These are phyloP conservation scores for Xylaria telfairii DNA, from an alignment of 495 filamentous ascomycete species.

Conservation along the genomic window DNA sequence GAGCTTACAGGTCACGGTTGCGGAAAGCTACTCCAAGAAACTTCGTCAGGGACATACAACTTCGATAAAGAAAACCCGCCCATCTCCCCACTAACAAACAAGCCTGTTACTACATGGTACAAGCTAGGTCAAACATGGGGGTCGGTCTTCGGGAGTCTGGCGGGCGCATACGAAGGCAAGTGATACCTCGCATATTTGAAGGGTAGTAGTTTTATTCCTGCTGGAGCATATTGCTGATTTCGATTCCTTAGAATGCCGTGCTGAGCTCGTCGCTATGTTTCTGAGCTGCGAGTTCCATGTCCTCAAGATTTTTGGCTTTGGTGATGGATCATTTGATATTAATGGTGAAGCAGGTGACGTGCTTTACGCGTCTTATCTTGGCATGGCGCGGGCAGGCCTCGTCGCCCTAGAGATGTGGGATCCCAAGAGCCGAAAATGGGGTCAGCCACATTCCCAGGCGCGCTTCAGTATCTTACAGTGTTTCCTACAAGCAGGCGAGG, in stretches of 20 bases:
- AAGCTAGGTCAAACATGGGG: slow-evolving; percentile 95
- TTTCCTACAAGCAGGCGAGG: slow-evolving; percentile 83
- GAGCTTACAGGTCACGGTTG: slow-evolving; percentile 96
- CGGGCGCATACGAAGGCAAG: slow-evolving; percentile 78
- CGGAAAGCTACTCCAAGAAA: slow-evolving; percentile 93
- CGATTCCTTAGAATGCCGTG: slow-evolving; percentile 53
- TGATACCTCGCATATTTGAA: slow-evolving; percentile 36
- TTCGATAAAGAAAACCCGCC: slow-evolving; percentile 83
- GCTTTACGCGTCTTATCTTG: slow-evolving; percentile 82
- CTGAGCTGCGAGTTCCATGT: slow-evolving; percentile 88
- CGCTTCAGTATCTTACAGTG: slow-evolving; percentile 89
- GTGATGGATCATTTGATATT: slow-evolving; percentile 73
- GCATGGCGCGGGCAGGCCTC: slow-evolving; percentile 91
- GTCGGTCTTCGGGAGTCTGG: slow-evolving; percentile 84
- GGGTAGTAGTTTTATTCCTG: not conserved
- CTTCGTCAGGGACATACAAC: slow-evolving; percentile 79
- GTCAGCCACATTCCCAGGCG: slow-evolving; percentile 93
- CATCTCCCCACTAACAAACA: slow-evolving; percentile 74
- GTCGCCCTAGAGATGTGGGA: slow-evolving; percentile 88
- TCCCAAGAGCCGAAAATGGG: slow-evolving; percentile 87
- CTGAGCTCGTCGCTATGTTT: slow-evolving; percentile 92
- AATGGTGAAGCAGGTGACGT: slow-evolving; percentile 81
- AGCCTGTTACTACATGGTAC: slow-evolving; percentile 85
- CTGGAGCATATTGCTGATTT: not conserved
- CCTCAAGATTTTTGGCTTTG: slow-evolving; percentile 89